Evolutionary conservation across 768 basidiomycete species (phyloP).

Genomic region (Crepidotus variabilis): DNA sequence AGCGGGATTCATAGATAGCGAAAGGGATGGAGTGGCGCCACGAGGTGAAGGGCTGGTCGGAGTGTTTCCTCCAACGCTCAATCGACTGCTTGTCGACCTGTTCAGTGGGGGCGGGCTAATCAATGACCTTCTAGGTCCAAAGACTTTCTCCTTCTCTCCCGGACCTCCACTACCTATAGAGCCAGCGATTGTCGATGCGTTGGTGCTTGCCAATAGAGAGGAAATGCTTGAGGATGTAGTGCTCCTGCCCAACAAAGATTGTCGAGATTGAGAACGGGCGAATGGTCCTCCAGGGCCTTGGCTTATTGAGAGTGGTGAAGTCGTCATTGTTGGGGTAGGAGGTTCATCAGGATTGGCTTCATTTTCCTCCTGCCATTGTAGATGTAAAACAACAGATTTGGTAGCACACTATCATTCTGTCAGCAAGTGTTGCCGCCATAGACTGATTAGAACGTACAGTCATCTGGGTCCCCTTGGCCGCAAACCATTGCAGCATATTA

Average conservation of each 20-base stretch:
- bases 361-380: slow-evolving; percentile 80
- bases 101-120: background rate
- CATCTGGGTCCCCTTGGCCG: slow-evolving; percentile 54
- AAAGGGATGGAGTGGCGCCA: slow-evolving; percentile 29
- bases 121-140: background rate
- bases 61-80: background rate
- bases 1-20: background rate
- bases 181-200: background rate
- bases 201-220: background rate
- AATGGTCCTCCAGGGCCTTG: slow-evolving; percentile 22
- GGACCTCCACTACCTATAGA: background rate
- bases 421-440: background rate
- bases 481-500: slow-evolving; percentile 78
- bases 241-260: background rate
- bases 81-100: background rate
- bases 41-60: slow-evolving; percentile 38
- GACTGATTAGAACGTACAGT: slow-evolving; percentile 49
- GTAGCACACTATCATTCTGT: slow-evolving; percentile 67
- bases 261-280: slow-evolving; percentile 27
- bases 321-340: slow-evolving; percentile 18
- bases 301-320: slow-evolving; percentile 18
- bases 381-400: slow-evolving; percentile 79
- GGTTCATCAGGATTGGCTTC: slow-evolving; percentile 12
- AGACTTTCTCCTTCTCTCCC: background rate
- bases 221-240: background rate